Evolutionary conservation across 2,329 filamentous ascomycete genomes (phyloP).

Genomic region (Paraconiothyrium sp.): DNA sequence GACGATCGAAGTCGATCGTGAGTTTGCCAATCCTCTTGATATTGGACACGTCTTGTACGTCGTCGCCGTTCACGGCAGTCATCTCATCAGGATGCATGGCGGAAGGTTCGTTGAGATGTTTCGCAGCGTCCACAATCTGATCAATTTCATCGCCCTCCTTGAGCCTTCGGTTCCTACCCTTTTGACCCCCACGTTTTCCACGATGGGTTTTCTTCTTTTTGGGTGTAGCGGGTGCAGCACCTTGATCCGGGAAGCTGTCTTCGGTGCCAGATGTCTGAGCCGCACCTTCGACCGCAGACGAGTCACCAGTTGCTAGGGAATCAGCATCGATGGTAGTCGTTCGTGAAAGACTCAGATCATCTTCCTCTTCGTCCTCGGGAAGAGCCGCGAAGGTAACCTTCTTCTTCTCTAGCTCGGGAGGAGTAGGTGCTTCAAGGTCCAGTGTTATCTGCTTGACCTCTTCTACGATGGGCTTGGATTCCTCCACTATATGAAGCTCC

Average conservation of each 20-base stretch:
- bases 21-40: conserved; percentile 69
- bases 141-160: conserved; percentile 50
- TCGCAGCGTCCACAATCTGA: conserved; percentile 52
- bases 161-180: conserved; percentile 54
- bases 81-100: conserved; percentile 51
- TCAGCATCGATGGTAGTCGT: conserved; percentile 43
- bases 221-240: conserved; percentile 34
- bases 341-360: conserved; percentile 44
- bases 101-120: conserved; percentile 45
- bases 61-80: conserved; percentile 52
- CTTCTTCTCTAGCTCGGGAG: conserved; percentile 39
- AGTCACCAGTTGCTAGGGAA: conserved; percentile 23
- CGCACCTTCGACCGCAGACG: conserved; percentile 19
- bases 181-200: conserved; percentile 58
- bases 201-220: conserved; percentile 62
- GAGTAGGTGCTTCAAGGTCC: conserved; percentile 19
- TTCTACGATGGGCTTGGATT: not conserved
- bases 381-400: conserved; percentile 44
- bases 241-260: conserved; percentile 33
- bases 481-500: not conserved
- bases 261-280: conserved; percentile 24
- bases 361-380: conserved; percentile 45
- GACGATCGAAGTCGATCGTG: conserved; percentile 66
- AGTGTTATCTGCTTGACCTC: conserved; percentile 12
- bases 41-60: conserved; percentile 57